Conservation (phyloP, 2,329 filamentous ascomycete species). For the Westerdykella ornata region DNA sequence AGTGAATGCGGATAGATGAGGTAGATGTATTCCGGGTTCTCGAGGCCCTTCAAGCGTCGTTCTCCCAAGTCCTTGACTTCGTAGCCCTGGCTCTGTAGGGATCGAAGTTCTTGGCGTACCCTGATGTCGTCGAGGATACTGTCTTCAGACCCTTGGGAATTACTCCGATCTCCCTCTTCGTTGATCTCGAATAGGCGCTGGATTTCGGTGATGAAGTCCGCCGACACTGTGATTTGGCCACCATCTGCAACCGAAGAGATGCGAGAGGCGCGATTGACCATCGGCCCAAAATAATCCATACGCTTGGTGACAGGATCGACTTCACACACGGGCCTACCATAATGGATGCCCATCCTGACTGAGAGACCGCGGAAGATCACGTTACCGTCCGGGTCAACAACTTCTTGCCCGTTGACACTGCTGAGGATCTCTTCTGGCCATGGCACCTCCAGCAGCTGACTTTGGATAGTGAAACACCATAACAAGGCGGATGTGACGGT, state of each 20-base stretch:
- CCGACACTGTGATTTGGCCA: constrained; percentile 92
- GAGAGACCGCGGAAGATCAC: constrained; percentile 91
- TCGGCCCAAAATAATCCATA: constrained; percentile 99
- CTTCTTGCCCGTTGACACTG: constrained; percentile 75
- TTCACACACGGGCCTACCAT: constrained; percentile 89
- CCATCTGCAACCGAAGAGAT: constrained; percentile 93
- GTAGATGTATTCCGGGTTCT: constrained; percentile 94
- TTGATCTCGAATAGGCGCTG: constrained; percentile 84
- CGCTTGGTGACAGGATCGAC: constrained; percentile 91
- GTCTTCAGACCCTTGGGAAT: constrained; percentile 64
- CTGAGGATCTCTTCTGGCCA: constrained; percentile 93
- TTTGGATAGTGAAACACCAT: constrained; percentile 95
- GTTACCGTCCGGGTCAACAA: constrained; percentile 75
- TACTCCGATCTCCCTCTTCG: constrained; percentile 71
- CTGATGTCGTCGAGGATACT: constrained; percentile 68
- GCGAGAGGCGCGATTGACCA: constrained; percentile 95
- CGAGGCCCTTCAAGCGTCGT: constrained; percentile 89
- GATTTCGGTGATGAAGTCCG: constrained; percentile 94
- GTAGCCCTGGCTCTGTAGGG: constrained; percentile 84
- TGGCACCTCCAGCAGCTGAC: constrained; percentile 74
- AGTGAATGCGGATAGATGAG: constrained; percentile 89
- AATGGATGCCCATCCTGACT: constrained; percentile 96
- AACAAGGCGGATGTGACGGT: constrained; percentile 90
- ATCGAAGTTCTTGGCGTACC: constrained; percentile 81
- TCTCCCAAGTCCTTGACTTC: constrained; percentile 96